A percentile compares a stretch with the other conserved stretches of the same genome.
phyloP scores from a whole-genome alignment of 208 protist genomes.

The Trypanosoma melophagium region DNA sequence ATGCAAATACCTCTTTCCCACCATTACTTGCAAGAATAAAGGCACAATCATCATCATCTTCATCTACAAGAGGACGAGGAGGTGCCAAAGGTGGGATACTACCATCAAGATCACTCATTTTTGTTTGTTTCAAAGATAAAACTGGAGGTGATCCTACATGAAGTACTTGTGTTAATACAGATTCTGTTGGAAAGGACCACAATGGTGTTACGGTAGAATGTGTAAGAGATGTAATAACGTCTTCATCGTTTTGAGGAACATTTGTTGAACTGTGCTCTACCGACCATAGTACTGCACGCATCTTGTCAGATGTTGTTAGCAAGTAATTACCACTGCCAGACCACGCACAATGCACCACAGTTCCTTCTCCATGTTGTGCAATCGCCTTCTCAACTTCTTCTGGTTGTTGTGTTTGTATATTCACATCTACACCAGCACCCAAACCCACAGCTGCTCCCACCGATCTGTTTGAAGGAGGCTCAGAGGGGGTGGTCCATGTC shows the following conservation, averaged over 20 bases:
- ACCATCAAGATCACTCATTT: too few relatives aligned
- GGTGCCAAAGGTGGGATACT: background rate
- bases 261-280: constrained; percentile 48
- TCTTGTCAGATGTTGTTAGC: constrained; percentile 55
- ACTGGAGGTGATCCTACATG: constrained; percentile 28
- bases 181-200: constrained; percentile 64
- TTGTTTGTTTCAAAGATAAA: background rate
- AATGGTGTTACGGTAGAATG: constrained; percentile 39
- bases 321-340: constrained; percentile 56
- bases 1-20: constrained; percentile 35
- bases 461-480: background rate
- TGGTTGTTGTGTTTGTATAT: constrained; percentile 24
- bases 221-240: background rate
- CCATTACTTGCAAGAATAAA: constrained; percentile 64
- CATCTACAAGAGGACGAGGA: background rate
- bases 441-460: constrained; percentile 7
- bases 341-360: constrained; percentile 59
- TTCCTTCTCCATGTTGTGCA: constrained; percentile 55
- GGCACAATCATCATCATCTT: constrained; percentile 57
- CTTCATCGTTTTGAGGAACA: constrained; percentile 7
- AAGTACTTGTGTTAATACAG: constrained; percentile 42
- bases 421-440: background rate
- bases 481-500: constrained; percentile 54
- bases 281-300: constrained; percentile 64
- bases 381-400: constrained; percentile 59